Percentiles rank a stretch among this genome's conserved stretches.
Conservation (phyloP, 495 filamentous ascomycete genomes). For the Corynascus novoguineensis region DNA sequence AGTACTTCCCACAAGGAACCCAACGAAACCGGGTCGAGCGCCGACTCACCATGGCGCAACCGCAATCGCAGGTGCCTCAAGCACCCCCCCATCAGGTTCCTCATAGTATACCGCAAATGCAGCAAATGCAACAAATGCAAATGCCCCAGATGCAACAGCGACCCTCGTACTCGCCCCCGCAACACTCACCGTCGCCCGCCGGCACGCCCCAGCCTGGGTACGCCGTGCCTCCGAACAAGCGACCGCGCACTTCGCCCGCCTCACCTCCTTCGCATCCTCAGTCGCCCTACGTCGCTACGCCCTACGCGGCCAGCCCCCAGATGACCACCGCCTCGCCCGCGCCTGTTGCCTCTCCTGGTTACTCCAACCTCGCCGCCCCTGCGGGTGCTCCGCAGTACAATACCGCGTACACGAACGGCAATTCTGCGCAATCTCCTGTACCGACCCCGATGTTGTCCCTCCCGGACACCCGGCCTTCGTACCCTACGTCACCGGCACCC, state of each 20-base stretch:
- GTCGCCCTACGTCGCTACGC: slow-evolving; percentile 18
- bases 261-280: slow-evolving; percentile 29
- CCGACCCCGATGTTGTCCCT: slow-evolving; percentile 18
- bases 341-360: slow-evolving; percentile 17
- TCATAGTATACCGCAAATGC: slow-evolving; percentile 43
- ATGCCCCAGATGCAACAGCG: slow-evolving; percentile 17
- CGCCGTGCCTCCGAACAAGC: slow-evolving; percentile 55
- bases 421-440: slow-evolving; percentile 13
- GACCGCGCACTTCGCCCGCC: slow-evolving; percentile 64
- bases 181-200: slow-evolving; percentile 35
- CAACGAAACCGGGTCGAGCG: neutral
- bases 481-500: slow-evolving; percentile 25
- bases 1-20: neutral
- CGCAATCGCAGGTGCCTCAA: slow-evolving; percentile 46
- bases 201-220: slow-evolving; percentile 21
- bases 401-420: slow-evolving; percentile 22
- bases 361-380: slow-evolving; percentile 15
- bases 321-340: slow-evolving; percentile 8
- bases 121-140: slow-evolving; percentile 32
- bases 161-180: slow-evolving; percentile 31
- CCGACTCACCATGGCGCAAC: slow-evolving; percentile 57
- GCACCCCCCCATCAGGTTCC: slow-evolving; percentile 12
- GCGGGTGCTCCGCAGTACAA: slow-evolving; percentile 10
- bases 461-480: slow-evolving; percentile 24
- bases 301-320: slow-evolving; percentile 19